Base-by-base conservation (phyloP, 176 grass and related monocot genomes). In the Avena insularis region DNA sequence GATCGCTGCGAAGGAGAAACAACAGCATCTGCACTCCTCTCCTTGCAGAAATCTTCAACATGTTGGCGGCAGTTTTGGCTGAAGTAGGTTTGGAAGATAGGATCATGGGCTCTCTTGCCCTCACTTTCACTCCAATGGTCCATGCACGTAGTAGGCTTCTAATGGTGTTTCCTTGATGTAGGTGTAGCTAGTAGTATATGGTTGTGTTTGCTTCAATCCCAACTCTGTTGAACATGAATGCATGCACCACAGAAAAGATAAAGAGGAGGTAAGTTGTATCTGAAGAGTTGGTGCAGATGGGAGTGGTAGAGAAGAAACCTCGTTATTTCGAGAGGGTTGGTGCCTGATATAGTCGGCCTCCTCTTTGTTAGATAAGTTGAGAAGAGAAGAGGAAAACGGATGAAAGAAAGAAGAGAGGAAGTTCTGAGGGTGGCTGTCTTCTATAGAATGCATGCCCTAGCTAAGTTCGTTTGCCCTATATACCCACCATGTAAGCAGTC, bases 61-160 rank as follows among this genome's bases (percentile, higher is more conserved):
- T 69, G 4, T 40, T 88, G 86, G 33, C 69, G 17, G 45, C 60
- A 86, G 61, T 89, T 83, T 90, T 87, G 77, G 83, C 19, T 90
- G 72, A 58, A 80, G 56, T 70, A 68, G 62, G 84, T 56, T 78
- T 88, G 89, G 38, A 90, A 93, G 79, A 92, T 46, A 62, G 94
- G 91, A 83, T 96, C 94, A 82, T 96, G 87, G 40, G 87, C 79
- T 87, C 88, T 92, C 87, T 96, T 96, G 74, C 94, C 94, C 89
- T 96, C 94, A 70, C 40, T 94, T 86, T 96, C 94, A 90, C 78
- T 92, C 90, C 92, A 93, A 80, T 81, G 74, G 55, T 92, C 86
- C 91, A 89, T 92, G 82, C 36, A 55, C 58, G 81, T 69, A 60
- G 78, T 50, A 71, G 82, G 70, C 85, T 88, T 66, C 83, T 29